A percentile compares a stretch with the other conserved stretches of the same genome.
Conservation (phyloP, 768 basidiomycete species). For the Galerina sulciceps region DNA sequence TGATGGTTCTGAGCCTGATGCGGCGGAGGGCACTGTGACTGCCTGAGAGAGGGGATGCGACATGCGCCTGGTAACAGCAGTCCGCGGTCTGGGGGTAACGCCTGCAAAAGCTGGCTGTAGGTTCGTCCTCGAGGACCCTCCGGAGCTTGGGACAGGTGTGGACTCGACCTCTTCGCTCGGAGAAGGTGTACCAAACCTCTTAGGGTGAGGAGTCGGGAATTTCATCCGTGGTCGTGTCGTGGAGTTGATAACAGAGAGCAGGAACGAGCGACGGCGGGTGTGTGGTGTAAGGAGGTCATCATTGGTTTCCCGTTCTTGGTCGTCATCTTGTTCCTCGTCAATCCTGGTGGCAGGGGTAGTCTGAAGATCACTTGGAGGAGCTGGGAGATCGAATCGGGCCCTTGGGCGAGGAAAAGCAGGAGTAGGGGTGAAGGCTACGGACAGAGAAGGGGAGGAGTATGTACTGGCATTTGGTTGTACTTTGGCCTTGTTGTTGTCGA, state of each 20-base stretch:
- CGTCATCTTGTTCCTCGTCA: background rate
- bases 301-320: slow-evolving; percentile 28
- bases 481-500: slow-evolving; percentile 28
- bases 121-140: slow-evolving; percentile 18
- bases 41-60: slow-evolving; percentile 74
- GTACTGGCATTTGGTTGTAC: slow-evolving; percentile 36
- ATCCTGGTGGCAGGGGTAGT: slow-evolving; percentile 37
- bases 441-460: slow-evolving; percentile 59
- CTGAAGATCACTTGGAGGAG: slow-evolving; percentile 44
- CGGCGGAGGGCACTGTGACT: slow-evolving; percentile 35
- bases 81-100: slow-evolving; percentile 64
- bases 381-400: slow-evolving; percentile 62
- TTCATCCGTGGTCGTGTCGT: slow-evolving; percentile 75
- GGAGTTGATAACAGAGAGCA: slow-evolving; percentile 84
- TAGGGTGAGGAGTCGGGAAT: slow-evolving; percentile 66
- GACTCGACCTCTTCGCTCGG: slow-evolving; percentile 30
- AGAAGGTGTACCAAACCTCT: slow-evolving; percentile 37
- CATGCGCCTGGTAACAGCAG: slow-evolving; percentile 39
- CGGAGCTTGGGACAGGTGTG: slow-evolving; percentile 33
- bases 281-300: slow-evolving; percentile 67
- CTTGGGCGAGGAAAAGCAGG: slow-evolving; percentile 66
- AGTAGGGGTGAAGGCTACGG: slow-evolving; percentile 68
- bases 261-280: slow-evolving; percentile 78
- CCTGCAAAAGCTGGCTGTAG: slow-evolving; percentile 63
- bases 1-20: slow-evolving; percentile 38